Percentiles rank a stretch among this genome's conserved stretches.
phyloP scores from a whole-genome alignment of 495 filamentous ascomycete genomes.

The Xeromyces bisporus region DNA sequence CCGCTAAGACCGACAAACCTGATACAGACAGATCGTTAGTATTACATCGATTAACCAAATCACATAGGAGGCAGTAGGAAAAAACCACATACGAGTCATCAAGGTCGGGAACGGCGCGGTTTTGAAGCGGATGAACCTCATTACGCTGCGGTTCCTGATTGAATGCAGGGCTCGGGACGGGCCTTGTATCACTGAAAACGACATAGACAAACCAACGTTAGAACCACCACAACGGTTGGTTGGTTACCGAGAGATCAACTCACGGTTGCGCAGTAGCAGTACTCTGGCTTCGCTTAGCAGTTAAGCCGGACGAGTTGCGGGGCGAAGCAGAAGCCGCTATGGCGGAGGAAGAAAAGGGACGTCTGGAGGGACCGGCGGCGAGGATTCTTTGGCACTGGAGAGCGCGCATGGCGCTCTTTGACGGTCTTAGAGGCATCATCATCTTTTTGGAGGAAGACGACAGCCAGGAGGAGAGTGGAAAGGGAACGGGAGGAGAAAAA shows the following conservation, averaged over 20 bases:
- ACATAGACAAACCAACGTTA: too few relatives aligned
- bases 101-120: conserved; percentile 43
- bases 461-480: conserved; percentile 11
- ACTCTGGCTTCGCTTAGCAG: conserved; percentile 29
- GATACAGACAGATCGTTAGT: conserved; percentile 1
- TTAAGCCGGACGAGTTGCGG: conserved; percentile 26
- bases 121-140: conserved; percentile 55
- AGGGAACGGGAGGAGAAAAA: conserved; percentile 10
- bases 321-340: conserved; percentile 27
- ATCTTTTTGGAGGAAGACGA: conserved; percentile 20
- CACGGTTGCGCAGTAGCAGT: conserved; percentile 31
- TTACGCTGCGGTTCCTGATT: conserved; percentile 42
- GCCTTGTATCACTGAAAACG: conserved; percentile 28
- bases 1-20: conserved; percentile 91
- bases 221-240: too few relatives aligned
- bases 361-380: conserved; percentile 19
- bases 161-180: conserved; percentile 54
- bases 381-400: conserved; percentile 26
- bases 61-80: too few relatives aligned
- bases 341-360: conserved; percentile 25
- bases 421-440: conserved; percentile 35
- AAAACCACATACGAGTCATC: conserved; percentile 57
- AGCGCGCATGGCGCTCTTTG: conserved; percentile 29
- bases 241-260: conserved; percentile 11
- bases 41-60: too few relatives aligned